These are phyloP conservation scores for Rhizopogon vulgaris DNA, from an alignment of 768 basidiomycete species.

Conservation along the genomic window DNA sequence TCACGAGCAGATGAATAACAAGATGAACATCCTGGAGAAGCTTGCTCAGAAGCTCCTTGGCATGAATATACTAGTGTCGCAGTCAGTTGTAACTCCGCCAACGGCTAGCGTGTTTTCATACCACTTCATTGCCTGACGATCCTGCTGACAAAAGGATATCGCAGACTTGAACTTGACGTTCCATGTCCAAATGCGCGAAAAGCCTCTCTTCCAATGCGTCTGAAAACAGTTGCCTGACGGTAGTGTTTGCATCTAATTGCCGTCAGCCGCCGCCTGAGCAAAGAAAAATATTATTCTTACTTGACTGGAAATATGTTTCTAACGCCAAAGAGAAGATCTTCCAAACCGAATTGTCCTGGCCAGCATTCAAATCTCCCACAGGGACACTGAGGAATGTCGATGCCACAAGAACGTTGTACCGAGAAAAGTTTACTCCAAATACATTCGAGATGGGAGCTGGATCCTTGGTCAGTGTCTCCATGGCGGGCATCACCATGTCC, in stretches of 20 bases:
- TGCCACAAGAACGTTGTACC: constrained; percentile 28
- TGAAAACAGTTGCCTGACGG: constrained; percentile 35
- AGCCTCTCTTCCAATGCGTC: constrained; percentile 48
- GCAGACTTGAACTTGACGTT: constrained; percentile 52
- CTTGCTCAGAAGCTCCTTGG: constrained; percentile 44
- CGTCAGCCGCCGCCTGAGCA: background rate
- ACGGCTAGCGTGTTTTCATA: constrained; percentile 23
- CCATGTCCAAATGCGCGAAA: constrained; percentile 44
- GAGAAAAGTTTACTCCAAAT: constrained; percentile 33
- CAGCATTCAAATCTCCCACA: constrained; percentile 38
- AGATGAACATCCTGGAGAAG: constrained; percentile 46
- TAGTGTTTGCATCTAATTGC: constrained; percentile 31
- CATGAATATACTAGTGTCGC: constrained; percentile 34
- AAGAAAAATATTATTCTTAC: constrained; percentile 27
- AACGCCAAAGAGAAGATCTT: constrained; percentile 39
- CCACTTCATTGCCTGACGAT: constrained; percentile 39
- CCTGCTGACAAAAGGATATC: constrained; percentile 51
- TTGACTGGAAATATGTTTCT: constrained; percentile 38
- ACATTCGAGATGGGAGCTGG: constrained; percentile 22
- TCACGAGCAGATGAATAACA: constrained; percentile 45
- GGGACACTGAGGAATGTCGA: constrained; percentile 49
- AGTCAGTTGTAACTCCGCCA: background rate
- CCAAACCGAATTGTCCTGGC: constrained; percentile 41
- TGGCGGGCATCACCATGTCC: constrained; percentile 51
- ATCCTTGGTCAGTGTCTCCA: constrained; percentile 34